Evolutionary conservation across 768 basidiomycete species (phyloP).

Genomic region (Pisolithus sp.): DNA sequence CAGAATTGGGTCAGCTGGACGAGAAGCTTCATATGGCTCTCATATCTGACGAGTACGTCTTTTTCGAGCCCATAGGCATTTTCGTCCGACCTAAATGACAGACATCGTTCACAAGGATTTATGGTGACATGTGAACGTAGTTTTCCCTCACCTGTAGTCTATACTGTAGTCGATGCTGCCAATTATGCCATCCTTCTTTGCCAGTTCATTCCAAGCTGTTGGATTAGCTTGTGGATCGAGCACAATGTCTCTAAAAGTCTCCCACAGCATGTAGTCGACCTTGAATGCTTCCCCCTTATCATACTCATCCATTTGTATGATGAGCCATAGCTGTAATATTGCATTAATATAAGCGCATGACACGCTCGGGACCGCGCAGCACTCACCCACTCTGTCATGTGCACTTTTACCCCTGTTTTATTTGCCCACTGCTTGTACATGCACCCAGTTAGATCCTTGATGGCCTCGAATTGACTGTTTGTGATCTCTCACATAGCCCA

Average conservation of each 20-base stretch:
- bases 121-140: neutral
- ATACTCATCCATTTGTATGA: neutral
- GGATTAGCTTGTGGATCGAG: neutral
- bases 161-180: neutral
- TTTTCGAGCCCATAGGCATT: neutral
- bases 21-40: neutral
- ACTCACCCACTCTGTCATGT: neutral
- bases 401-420: neutral
- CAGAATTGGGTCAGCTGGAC: neutral
- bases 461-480: neutral
- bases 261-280: neutral
- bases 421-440: neutral
- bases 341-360: neutral
- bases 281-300: neutral
- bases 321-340: neutral
- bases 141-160: neutral
- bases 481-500: neutral
- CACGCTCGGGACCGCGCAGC: no score
- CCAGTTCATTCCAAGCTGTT: neutral
- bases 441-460: neutral
- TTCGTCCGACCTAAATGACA: neutral
- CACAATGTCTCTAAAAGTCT: neutral
- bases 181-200: neutral
- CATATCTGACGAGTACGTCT: neutral
- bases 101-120: no score